phyloP scores from a whole-genome alignment of 495 filamentous ascomycete species.

The Trichocladium antarcticum region DNA sequence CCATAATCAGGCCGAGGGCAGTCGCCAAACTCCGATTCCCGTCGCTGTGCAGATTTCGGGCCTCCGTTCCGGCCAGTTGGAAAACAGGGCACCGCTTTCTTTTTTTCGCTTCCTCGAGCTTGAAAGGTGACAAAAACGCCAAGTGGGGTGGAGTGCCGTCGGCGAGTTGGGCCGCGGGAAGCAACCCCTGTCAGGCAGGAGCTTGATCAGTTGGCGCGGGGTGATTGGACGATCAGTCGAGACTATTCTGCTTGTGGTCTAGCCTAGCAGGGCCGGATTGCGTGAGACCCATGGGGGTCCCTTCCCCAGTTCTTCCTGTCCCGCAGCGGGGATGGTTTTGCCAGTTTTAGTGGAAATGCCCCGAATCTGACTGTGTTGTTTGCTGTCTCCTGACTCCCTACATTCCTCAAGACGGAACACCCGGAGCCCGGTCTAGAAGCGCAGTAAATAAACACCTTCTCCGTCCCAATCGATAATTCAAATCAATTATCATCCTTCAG shows the following conservation, averaged over 20 bases:
- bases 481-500: too few species aligned
- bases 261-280: conserved; percentile 9
- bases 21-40: neutral
- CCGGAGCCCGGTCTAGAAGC: too few species aligned
- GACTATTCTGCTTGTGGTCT: conserved; percentile 2
- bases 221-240: conserved; percentile 10
- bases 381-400: too few species aligned
- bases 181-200: conserved; percentile 4
- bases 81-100: neutral
- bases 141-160: neutral
- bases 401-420: too few species aligned
- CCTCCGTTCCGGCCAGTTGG: neutral
- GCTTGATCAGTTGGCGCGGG: conserved; percentile 2
- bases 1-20: too few species aligned
- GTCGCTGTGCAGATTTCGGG: conserved; percentile 1
- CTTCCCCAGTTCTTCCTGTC: neutral
- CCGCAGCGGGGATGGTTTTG: too few species aligned
- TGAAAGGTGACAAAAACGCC: neutral
- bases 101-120: neutral
- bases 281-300: conserved; percentile 7
- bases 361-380: too few species aligned
- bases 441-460: too few species aligned
- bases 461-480: too few species aligned
- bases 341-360: too few species aligned
- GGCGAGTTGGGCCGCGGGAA: conserved; percentile 2